These are phyloP conservation scores for Vigna reflexopilosa DNA, from an alignment of 306 rosid genomes.

Conservation along the genomic window DNA sequence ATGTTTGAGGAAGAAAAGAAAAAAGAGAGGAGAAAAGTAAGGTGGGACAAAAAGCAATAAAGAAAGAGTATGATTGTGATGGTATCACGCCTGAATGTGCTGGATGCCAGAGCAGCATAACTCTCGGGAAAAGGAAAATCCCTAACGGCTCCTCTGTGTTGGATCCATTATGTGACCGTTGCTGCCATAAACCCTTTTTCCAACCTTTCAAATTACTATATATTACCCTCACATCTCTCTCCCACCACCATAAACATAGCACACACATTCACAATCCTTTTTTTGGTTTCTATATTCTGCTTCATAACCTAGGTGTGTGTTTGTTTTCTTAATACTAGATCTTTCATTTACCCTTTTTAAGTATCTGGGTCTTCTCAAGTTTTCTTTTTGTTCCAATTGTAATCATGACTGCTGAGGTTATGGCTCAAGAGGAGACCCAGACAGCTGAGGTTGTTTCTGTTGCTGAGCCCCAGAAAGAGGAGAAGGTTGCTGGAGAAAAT, in stretches of 20 bases:
- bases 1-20: no score
- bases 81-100: constrained; percentile 40
- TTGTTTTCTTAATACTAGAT: neutral
- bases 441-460: constrained; percentile 36
- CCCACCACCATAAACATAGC: neutral
- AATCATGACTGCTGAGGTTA: constrained; percentile 48
- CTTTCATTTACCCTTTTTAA: neutral
- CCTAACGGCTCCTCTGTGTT: constrained; percentile 54
- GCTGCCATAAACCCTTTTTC: constrained; percentile 25
- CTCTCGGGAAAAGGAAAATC: constrained; percentile 46
- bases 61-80: neutral
- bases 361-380: constrained; percentile 36
- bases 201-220: neutral
- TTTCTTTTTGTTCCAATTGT: constrained; percentile 10
- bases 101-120: constrained; percentile 39
- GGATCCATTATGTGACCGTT: constrained; percentile 55
- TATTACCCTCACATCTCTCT: neutral
- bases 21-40: no score
- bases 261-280: neutral
- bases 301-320: constrained; percentile 8
- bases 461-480: constrained; percentile 21
- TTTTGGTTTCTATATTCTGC: neutral
- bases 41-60: neutral
- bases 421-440: constrained; percentile 43
- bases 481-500: constrained; percentile 30